These are phyloP conservation scores for Stephanodiscus triporus DNA, from an alignment of 108 stramenopile genomes.

Conservation along the genomic window DNA sequence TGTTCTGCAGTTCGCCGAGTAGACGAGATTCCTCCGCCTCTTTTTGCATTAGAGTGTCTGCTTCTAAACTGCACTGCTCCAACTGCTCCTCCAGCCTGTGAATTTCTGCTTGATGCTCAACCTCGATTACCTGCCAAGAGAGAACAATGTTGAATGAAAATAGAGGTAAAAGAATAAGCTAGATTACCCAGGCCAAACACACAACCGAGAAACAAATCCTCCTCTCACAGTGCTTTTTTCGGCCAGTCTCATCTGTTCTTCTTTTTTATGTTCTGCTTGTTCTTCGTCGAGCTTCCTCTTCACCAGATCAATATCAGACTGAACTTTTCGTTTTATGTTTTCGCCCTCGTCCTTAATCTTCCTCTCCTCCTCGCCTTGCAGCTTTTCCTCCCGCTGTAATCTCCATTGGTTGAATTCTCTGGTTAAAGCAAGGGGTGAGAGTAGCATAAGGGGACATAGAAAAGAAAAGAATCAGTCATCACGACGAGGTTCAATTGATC, in stretches of 20 bases:
- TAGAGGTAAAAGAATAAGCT: no score
- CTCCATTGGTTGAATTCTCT: constrained; percentile 39
- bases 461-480: neutral
- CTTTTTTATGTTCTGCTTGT: constrained; percentile 11
- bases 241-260: constrained; percentile 6
- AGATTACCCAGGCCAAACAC: no score
- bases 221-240: neutral
- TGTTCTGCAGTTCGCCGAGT: neutral
- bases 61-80: neutral
- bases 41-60: neutral
- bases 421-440: neutral
- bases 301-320: constrained; percentile 31
- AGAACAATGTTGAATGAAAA: no score
- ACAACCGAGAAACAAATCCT: no score
- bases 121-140: no score
- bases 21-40: neutral
- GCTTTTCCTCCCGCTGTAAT: constrained; percentile 18
- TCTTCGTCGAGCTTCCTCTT: constrained; percentile 29
- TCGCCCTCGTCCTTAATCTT: constrained; percentile 16
- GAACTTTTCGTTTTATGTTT: constrained; percentile 21
- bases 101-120: neutral
- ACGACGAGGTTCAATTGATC: neutral
- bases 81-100: constrained; percentile 10
- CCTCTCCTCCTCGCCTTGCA: constrained; percentile 6
- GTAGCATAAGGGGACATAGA: neutral